Conservation (phyloP, 78 protist species). For the Dictyostelium brefeldianum region DNA sequence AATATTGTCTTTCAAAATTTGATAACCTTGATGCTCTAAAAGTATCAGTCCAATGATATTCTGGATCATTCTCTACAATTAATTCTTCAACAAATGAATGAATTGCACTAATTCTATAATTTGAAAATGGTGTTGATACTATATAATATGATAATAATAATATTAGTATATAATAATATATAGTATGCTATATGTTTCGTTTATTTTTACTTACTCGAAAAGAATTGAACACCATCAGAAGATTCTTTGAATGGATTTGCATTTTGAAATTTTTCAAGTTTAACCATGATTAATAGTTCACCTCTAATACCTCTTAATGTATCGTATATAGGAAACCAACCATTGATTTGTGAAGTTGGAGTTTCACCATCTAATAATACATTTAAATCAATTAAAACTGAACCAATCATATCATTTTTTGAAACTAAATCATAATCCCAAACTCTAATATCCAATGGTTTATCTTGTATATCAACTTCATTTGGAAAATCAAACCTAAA, state of each 20-base stretch:
- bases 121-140: constrained; percentile 82
- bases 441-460: constrained; percentile 91
- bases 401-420: constrained; percentile 94
- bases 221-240: constrained; percentile 89
- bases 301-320: constrained; percentile 94
- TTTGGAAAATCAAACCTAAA: constrained; percentile 89
- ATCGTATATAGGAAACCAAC: constrained; percentile 97
- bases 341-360: constrained; percentile 76
- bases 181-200: not conserved
- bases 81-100: constrained; percentile 82
- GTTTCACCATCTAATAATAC: constrained; percentile 85
- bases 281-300: constrained; percentile 87
- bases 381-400: constrained; percentile 89
- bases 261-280: constrained; percentile 84
- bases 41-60: constrained; percentile 92
- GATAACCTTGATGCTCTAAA: constrained; percentile 86
- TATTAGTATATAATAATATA: not conserved
- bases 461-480: constrained; percentile 90
- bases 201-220: constrained; percentile 64
- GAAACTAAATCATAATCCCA: constrained; percentile 94
- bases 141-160: not conserved
- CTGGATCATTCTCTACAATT: constrained; percentile 95
- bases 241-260: constrained; percentile 89
- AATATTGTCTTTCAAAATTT: constrained; percentile 91
- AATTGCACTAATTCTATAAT: constrained; percentile 60